phyloP scores from a whole-genome alignment of 2,329 filamentous ascomycete species.

The Venturia oleaginea region DNA sequence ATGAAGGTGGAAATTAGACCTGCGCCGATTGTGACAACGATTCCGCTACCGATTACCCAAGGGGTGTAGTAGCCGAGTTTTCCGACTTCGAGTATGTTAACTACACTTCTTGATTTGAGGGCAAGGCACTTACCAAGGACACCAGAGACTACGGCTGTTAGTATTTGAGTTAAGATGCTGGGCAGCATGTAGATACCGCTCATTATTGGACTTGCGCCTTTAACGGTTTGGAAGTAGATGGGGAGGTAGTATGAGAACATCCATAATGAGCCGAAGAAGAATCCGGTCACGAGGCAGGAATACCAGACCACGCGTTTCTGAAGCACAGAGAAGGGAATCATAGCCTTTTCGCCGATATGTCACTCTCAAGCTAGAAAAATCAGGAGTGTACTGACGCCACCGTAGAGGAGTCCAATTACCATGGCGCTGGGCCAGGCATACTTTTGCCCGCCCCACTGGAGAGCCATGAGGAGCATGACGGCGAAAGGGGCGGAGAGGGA shows the following conservation, averaged over 20 bases:
- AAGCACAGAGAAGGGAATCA: conserved; percentile 19
- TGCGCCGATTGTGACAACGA: conserved; percentile 18
- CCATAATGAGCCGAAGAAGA: conserved; percentile 28
- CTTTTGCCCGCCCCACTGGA: conserved; percentile 37
- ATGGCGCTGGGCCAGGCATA: conserved; percentile 24
- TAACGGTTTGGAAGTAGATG: conserved; percentile 36
- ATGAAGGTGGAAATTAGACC: conserved; percentile 26
- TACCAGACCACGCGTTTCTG: neutral
- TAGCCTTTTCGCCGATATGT: conserved; percentile 20
- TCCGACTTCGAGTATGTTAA: conserved; percentile 14
- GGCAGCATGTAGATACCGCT: conserved; percentile 28
- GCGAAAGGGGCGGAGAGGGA: conserved; percentile 25
- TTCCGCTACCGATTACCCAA: conserved; percentile 25
- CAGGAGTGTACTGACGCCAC: conserved; percentile 13
- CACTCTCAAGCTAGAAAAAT: conserved; percentile 27
- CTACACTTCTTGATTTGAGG: neutral
- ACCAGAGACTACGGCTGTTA: conserved; percentile 24
- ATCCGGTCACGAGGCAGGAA: conserved; percentile 13
- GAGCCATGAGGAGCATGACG: conserved; percentile 30
- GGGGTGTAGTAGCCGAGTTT: conserved; percentile 30
- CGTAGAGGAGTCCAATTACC: conserved; percentile 19
- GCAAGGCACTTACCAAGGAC: conserved; percentile 20
- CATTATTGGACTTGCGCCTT: conserved; percentile 29
- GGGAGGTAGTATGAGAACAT: conserved; percentile 36
- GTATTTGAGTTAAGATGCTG: conserved; percentile 27